A percentile compares a stretch with the other conserved stretches of the same genome.
Conservation (phyloP, 768 basidiomycete genomes). For the Gymnopilus dilepis region DNA sequence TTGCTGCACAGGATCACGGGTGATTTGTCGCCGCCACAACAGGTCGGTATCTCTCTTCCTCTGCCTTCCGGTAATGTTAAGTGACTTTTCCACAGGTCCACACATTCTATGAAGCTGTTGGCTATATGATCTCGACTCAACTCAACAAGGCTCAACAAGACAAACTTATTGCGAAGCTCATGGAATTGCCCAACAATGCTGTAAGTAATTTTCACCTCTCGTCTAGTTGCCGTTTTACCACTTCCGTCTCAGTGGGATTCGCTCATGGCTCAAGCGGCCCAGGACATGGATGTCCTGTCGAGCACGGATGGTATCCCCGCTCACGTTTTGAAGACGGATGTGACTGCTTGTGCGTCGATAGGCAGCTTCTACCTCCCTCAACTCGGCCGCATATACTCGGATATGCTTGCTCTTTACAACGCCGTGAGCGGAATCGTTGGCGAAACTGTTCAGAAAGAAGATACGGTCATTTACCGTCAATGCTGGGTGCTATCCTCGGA, state of each 20-base stretch:
- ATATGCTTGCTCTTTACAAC: conserved; percentile 98
- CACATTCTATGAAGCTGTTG: conserved; percentile 98
- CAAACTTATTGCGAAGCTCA: conserved; percentile 90
- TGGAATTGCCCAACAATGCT: conserved; percentile 97
- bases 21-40: conserved; percentile 91
- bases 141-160: conserved; percentile 98
- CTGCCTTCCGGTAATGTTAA: conserved; percentile 27
- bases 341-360: conserved; percentile 95
- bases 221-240: conserved; percentile 7
- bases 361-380: conserved; percentile 98
- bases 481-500: conserved; percentile 96
- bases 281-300: conserved; percentile 89
- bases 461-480: conserved; percentile 41
- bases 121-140: conserved; percentile 99
- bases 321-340: conserved; percentile 98
- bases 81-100: conserved; percentile 60
- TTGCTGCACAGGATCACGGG: conserved; percentile 92
- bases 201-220: conserved; percentile 49
- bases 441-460: conserved; percentile 86
- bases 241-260: conserved; percentile 83
- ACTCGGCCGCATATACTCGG: conserved; percentile 92
- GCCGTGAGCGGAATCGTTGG: conserved; percentile 97
- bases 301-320: conserved; percentile 92
- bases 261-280: conserved; percentile 93
- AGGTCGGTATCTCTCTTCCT: conserved; percentile 46